phyloP scores from a whole-genome alignment of 495 filamentous ascomycete species.

The Penicillium coprophilum region DNA sequence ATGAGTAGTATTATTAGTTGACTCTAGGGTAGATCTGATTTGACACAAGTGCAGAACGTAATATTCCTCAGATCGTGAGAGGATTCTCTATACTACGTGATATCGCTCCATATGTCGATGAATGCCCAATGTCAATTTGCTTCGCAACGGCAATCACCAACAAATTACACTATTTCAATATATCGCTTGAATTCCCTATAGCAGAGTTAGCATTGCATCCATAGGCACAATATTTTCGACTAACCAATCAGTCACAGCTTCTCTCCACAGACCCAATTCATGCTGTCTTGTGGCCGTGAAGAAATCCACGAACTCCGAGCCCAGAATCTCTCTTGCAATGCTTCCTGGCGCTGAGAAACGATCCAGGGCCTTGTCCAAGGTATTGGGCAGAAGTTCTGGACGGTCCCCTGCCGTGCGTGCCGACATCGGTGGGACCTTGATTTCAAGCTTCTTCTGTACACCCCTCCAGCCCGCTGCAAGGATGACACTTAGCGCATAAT shows the following conservation, averaged over 20 bases:
- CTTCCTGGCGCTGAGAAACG: conserved; percentile 67
- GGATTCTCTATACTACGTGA: no score
- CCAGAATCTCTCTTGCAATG: conserved; percentile 81
- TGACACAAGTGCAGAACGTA: background rate
- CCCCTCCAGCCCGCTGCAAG: conserved; percentile 82
- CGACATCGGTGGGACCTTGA: conserved; percentile 70
- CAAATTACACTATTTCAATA: conserved; percentile 29
- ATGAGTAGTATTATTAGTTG: no score
- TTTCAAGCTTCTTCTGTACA: conserved; percentile 78
- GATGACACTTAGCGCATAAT: conserved; percentile 77
- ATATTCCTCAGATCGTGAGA: no score
- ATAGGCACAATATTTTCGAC: conserved; percentile 20
- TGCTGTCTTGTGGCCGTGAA: conserved; percentile 89
- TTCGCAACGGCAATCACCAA: background rate
- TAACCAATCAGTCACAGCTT: conserved; percentile 91
- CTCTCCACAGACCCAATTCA: conserved; percentile 84
- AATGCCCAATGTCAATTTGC: background rate
- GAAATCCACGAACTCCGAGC: conserved; percentile 89
- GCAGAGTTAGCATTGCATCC: background rate
- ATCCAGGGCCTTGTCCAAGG: conserved; percentile 71
- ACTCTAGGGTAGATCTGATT: background rate
- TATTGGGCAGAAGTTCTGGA: conserved; percentile 60
- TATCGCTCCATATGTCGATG: no score
- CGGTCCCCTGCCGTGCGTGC: conserved; percentile 35
- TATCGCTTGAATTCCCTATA: conserved; percentile 31